These are phyloP conservation scores for Eleusine coracana DNA, from an alignment of 176 grass and related monocot species.

Conservation along the genomic window DNA sequence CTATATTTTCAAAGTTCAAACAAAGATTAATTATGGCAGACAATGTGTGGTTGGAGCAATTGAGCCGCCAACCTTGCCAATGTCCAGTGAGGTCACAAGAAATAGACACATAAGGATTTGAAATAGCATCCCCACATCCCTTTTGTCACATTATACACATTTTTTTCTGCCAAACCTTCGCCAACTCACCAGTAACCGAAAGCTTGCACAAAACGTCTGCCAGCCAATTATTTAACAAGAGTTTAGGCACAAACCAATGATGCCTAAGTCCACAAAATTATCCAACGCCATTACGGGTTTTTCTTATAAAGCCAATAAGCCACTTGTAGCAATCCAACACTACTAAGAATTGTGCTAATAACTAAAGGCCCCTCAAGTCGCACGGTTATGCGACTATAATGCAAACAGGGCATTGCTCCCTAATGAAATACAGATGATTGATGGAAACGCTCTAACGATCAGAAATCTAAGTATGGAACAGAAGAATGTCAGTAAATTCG, in stretches of 20 bases:
- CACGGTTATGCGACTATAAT: conserved; percentile 8
- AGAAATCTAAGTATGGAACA: neutral
- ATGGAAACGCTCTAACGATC: conserved; percentile 25
- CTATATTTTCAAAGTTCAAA: neutral
- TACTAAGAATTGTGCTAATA: conserved; percentile 10
- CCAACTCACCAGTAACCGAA: neutral
- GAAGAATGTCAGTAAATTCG: conserved; percentile 22
- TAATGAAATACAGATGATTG: conserved; percentile 16
- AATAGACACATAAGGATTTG: neutral
- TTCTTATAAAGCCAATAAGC: neutral
- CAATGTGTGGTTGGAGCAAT: neutral
- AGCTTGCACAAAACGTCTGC: neutral
- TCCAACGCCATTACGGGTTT: conserved; percentile 3
- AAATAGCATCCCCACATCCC: neutral
- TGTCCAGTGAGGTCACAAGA: neutral
- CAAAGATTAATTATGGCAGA: conserved; percentile 20
- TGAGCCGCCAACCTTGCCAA: neutral
- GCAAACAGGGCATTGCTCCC: conserved; percentile 28
- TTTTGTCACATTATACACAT: neutral
- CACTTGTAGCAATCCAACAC: conserved; percentile 11
- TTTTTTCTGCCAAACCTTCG: neutral
- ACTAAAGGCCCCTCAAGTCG: conserved; percentile 11
- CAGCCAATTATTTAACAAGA: conserved; percentile 5
- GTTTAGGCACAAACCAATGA: neutral
- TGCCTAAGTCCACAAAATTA: conserved; percentile 20